phyloP scores from a whole-genome alignment of 305 asterid genomes.

The Petunia hybrid region DNA sequence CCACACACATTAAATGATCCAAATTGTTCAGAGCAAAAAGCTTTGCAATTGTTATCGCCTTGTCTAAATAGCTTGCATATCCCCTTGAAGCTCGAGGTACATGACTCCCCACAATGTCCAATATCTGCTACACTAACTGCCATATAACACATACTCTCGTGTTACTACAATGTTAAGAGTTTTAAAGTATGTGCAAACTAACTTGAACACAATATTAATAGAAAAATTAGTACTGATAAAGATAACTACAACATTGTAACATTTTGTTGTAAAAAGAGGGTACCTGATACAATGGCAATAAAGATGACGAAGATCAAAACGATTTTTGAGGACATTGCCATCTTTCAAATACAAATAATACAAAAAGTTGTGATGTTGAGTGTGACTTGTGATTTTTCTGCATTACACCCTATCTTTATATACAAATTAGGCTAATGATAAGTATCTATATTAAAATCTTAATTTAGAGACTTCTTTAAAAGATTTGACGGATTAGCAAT shows the following conservation, averaged over 20 bases:
- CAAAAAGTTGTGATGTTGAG: background rate
- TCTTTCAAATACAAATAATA: background rate
- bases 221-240: no score
- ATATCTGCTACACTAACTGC: background rate
- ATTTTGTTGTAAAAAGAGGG: background rate
- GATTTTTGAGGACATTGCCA: constrained; percentile 7
- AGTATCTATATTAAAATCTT: background rate
- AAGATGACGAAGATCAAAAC: background rate
- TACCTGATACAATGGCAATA: constrained; percentile 5
- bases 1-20: background rate
- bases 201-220: no score
- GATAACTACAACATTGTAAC: background rate
- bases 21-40: background rate
- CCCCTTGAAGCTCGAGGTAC: background rate
- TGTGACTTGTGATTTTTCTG: background rate
- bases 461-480: background rate
- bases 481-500: background rate
- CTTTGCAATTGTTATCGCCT: background rate
- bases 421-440: background rate
- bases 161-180: no score
- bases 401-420: background rate
- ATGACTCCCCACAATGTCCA: background rate
- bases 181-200: no score
- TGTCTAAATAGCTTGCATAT: background rate
- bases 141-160: background rate